These are phyloP conservation scores for Hyphochytrium catenoides DNA, from an alignment of 352 stramenopile genomes.

Conservation along the genomic window DNA sequence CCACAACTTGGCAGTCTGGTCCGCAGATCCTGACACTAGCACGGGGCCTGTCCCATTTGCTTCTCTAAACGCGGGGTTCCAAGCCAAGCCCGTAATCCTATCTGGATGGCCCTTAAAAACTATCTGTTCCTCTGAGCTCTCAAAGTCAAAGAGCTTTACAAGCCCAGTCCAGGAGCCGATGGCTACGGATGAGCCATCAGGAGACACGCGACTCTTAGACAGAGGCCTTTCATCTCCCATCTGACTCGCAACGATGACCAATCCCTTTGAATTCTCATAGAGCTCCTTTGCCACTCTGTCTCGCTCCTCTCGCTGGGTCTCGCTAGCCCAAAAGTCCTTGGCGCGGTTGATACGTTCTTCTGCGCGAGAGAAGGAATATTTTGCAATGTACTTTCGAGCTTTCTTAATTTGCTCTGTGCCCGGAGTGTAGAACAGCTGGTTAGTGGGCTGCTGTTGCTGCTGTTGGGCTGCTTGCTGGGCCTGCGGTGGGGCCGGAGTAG, in stretches of 20 bases:
- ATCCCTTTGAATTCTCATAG: conserved; percentile 18
- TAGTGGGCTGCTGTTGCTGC: conserved; percentile 11
- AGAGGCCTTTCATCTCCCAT: conserved; percentile 77
- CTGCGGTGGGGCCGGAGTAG: conserved; percentile 4
- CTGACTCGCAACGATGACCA: conserved; percentile 73
- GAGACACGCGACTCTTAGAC: conserved; percentile 31
- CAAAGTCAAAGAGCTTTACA: conserved; percentile 80
- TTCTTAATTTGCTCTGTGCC: conserved; percentile 49
- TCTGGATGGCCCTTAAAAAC: conserved; percentile 61
- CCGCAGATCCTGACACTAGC: conserved; percentile 31
- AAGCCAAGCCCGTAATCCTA: conserved; percentile 57
- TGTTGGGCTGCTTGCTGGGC: conserved; percentile 1
- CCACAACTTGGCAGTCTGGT: conserved; percentile 47
- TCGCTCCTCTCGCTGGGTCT: conserved; percentile 9
- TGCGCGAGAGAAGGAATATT: conserved; percentile 38
- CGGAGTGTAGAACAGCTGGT: conserved; percentile 60
- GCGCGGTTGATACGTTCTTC: conserved; percentile 27
- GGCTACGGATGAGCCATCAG: conserved; percentile 29
- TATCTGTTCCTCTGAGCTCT: conserved; percentile 26
- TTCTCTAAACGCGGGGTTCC: conserved; percentile 29
- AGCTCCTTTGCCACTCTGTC: conserved; percentile 1
- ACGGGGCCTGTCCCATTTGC: conserved; percentile 25
- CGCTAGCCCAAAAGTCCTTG: conserved; percentile 35
- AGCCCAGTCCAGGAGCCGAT: conserved; percentile 78
- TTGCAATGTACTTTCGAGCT: conserved; percentile 43